A percentile compares a stretch with the other conserved stretches of the same genome.
Conservation (phyloP, 2,329 filamentous ascomycete genomes). For the Penicillium corylophilum region DNA sequence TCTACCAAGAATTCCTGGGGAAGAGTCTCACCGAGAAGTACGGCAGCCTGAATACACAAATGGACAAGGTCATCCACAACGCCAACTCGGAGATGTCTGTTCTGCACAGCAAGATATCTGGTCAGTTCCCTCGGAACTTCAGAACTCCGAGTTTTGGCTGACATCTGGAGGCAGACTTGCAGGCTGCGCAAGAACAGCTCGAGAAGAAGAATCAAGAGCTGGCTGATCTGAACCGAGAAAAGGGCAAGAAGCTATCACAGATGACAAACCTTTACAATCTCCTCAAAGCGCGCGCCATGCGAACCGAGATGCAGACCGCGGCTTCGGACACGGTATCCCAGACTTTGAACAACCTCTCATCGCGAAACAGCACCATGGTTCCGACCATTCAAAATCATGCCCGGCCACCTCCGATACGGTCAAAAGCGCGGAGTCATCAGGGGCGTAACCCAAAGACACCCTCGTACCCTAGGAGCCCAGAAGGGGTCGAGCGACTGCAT, state of each 20-base stretch:
- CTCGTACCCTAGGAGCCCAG: conserved; percentile 23
- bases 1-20: conserved; percentile 74
- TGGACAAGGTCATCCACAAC: conserved; percentile 72
- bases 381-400: conserved; percentile 3
- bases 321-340: conserved; percentile 55
- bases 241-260: conserved; percentile 66
- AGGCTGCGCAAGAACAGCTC: conserved; percentile 62
- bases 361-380: conserved; percentile 16
- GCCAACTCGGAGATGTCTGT: conserved; percentile 70
- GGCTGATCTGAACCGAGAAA: conserved; percentile 64
- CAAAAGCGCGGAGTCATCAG: not conserved
- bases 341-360: conserved; percentile 40
- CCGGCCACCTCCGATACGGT: not conserved
- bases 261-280: conserved; percentile 62
- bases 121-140: conserved; percentile 43
- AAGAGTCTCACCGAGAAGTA: conserved; percentile 74
- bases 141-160: not conserved
- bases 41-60: conserved; percentile 59
- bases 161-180: conserved; percentile 49
- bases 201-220: conserved; percentile 72
- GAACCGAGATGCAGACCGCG: conserved; percentile 54
- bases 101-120: conserved; percentile 63
- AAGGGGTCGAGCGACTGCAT: conserved; percentile 39
- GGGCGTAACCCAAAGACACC: conserved; percentile 28
- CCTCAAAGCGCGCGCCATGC: conserved; percentile 57